A percentile compares a stretch with the other conserved stretches of the same genome.
phyloP scores from a whole-genome alignment of 2,329 filamentous ascomycete genomes.

The Alternaria atra region DNA sequence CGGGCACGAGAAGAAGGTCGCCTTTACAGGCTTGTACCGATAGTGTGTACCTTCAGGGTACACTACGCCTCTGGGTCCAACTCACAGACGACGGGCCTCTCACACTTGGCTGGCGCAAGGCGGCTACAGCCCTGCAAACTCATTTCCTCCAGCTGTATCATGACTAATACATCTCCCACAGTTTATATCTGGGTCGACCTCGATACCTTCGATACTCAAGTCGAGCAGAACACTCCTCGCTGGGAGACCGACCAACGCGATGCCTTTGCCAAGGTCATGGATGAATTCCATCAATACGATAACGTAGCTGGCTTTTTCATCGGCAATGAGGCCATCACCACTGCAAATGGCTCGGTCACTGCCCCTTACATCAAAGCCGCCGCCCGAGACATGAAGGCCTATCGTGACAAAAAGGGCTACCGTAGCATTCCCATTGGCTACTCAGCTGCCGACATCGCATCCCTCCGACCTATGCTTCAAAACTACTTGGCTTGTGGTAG shows the following conservation, averaged over 20 bases:
- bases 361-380: conserved; percentile 87
- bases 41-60: not conserved
- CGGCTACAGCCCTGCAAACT: not conserved
- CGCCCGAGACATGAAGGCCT: conserved; percentile 81
- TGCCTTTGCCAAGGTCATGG: conserved; percentile 75
- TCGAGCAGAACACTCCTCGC: conserved; percentile 68
- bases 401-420: conserved; percentile 78
- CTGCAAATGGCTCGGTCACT: conserved; percentile 64
- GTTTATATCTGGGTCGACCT: conserved; percentile 88
- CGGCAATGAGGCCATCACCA: conserved; percentile 84
- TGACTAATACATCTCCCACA: conserved; percentile 52
- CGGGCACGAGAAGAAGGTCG: not conserved
- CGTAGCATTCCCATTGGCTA: conserved; percentile 86
- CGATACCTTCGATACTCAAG: conserved; percentile 73
- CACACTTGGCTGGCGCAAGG: not conserved
- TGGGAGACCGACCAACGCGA: conserved; percentile 79
- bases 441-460: conserved; percentile 83
- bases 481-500: conserved; percentile 82
- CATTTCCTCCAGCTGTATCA: not conserved
- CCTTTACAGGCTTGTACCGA: not conserved
- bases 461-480: conserved; percentile 70
- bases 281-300: conserved; percentile 78
- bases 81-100: not conserved
- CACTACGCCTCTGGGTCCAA: not conserved
- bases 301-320: conserved; percentile 82